A percentile compares a stretch with the other conserved stretches of the same genome.
Evolutionary conservation across 495 filamentous ascomycete species (phyloP).

Genomic region (Venustampulla echinocandica): DNA sequence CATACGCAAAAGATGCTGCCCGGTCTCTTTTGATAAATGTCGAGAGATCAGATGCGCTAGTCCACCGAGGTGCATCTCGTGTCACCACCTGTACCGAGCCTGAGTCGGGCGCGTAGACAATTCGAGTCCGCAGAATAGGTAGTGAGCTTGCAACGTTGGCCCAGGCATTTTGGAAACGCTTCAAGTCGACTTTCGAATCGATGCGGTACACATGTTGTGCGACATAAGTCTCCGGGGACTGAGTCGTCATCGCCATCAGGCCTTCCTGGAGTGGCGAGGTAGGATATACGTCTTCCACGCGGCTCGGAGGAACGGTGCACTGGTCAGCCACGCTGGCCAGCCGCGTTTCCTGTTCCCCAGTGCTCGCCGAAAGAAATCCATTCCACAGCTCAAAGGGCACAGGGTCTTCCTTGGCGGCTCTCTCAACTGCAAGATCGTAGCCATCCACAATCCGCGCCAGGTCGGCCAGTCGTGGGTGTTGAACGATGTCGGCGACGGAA

Average conservation of each 20-base stretch:
- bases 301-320: constrained; percentile 33
- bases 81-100: background rate
- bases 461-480: constrained; percentile 35
- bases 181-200: constrained; percentile 29
- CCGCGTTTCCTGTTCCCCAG: constrained; percentile 12
- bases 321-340: constrained; percentile 37
- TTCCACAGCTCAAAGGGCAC: background rate
- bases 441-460: background rate
- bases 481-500: constrained; percentile 42
- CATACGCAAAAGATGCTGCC: background rate
- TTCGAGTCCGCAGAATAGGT: background rate
- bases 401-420: background rate
- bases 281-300: constrained; percentile 49
- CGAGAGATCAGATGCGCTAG: background rate
- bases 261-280: constrained; percentile 48
- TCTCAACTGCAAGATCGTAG: background rate
- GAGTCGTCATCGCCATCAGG: constrained; percentile 36
- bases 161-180: constrained; percentile 40
- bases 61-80: background rate
- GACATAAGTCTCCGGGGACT: constrained; percentile 34
- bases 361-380: constrained; percentile 7
- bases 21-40: background rate
- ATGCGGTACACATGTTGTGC: constrained; percentile 36
- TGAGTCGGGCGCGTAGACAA: background rate
- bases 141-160: constrained; percentile 8